Evolutionary conservation across 148 eudicot species (phyloP).

Genomic region (Rheum nobile): DNA sequence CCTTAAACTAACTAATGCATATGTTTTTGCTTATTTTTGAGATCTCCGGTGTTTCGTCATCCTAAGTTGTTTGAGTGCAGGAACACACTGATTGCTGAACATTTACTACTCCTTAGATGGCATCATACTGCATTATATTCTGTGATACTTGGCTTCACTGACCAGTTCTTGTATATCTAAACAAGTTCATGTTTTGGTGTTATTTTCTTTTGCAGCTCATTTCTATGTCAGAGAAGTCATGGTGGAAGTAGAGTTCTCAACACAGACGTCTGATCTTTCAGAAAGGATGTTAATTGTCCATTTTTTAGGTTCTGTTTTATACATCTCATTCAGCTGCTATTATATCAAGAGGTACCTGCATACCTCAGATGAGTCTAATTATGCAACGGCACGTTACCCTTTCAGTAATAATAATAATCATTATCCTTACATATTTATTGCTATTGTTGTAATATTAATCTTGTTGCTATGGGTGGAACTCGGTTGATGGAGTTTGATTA

Average conservation of each 20-base stretch:
- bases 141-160: background rate
- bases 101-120: background rate
- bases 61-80: too few relatives aligned
- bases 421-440: background rate
- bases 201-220: slow-evolving; percentile 24
- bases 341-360: background rate
- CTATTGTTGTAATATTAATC: background rate
- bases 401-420: background rate
- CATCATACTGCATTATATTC: background rate
- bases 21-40: background rate
- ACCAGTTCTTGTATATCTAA: background rate
- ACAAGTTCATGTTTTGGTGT: background rate
- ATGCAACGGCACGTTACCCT: slow-evolving; percentile 2
- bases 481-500: background rate
- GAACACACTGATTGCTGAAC: background rate
- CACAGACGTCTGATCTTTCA: background rate
- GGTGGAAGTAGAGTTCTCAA: slow-evolving; percentile 16
- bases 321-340: background rate
- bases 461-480: background rate
- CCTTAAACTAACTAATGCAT: background rate
- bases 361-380: background rate
- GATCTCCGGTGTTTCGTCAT: too few relatives aligned
- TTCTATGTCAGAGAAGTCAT: slow-evolving; percentile 31
- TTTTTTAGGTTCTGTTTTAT: background rate
- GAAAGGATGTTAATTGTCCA: background rate